Evolutionary conservation across 2,329 filamentous ascomycete genomes (phyloP).

Genomic region (Diplodia intermedia): DNA sequence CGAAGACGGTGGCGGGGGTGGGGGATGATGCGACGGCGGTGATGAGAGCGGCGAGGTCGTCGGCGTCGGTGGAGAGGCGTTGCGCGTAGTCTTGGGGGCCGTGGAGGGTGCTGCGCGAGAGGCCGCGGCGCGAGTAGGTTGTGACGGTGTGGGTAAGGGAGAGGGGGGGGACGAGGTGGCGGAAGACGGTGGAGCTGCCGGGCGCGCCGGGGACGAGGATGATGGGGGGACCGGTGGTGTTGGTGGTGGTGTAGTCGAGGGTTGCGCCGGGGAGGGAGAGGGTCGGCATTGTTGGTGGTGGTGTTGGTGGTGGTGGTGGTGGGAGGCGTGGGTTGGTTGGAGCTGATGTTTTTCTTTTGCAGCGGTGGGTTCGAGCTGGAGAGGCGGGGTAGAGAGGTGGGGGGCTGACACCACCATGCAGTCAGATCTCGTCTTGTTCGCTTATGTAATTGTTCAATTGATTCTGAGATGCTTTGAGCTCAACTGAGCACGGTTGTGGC

Average conservation of each 20-base stretch:
- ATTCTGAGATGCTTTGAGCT: too few relatives aligned
- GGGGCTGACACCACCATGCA: too few relatives aligned
- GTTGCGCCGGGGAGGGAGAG: neutral
- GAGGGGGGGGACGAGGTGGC: neutral
- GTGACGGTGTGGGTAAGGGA: neutral
- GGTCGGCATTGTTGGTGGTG: neutral
- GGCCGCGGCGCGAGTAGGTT: constrained; percentile 5
- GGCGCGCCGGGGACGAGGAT: constrained; percentile 7
- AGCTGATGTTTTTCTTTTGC: neutral
- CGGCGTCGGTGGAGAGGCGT: constrained; percentile 5
- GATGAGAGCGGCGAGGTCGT: neutral
- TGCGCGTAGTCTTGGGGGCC: constrained; percentile 5
- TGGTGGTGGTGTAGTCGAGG: constrained; percentile 5
- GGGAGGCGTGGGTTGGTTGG: too few relatives aligned
- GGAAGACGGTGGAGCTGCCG: neutral
- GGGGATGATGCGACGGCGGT: neutral
- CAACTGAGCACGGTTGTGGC: too few relatives aligned
- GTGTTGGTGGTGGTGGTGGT: neutral
- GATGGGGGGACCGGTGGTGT: neutral
- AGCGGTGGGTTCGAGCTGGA: neutral
- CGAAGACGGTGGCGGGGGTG: neutral
- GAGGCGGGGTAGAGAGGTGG: too few relatives aligned
- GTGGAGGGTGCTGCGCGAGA: neutral
- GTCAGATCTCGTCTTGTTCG: too few relatives aligned
- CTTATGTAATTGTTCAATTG: too few relatives aligned